Evolutionary conservation across 208 protist genomes (phyloP).

Genomic region (Borovskyia barvae): DNA sequence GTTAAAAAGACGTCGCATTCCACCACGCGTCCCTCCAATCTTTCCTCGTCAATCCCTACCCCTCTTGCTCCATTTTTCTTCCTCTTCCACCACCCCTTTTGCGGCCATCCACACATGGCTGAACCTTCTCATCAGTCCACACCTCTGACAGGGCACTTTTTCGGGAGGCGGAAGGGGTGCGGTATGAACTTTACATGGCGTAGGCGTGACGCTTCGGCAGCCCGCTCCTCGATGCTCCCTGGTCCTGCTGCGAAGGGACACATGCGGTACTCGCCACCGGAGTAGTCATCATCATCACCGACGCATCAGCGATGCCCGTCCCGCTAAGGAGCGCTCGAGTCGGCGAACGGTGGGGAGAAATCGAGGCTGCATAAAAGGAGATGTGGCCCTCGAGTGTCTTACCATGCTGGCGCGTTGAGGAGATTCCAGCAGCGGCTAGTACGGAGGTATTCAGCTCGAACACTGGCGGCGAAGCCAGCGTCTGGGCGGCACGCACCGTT

Average conservation of each 20-base stretch:
- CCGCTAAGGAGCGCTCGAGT: not conserved
- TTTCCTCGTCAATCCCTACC: too few relatives aligned
- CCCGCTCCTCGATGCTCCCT: not conserved
- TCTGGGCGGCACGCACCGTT: slow-evolving; percentile 42
- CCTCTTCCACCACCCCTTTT: too few relatives aligned
- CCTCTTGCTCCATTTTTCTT: too few relatives aligned
- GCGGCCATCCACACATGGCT: too few relatives aligned
- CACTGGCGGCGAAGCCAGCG: slow-evolving; percentile 20
- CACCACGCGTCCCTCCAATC: not conserved
- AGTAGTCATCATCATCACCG: not conserved
- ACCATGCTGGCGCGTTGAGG: slow-evolving; percentile 17
- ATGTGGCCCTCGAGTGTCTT: slow-evolving; percentile 46
- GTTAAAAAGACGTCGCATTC: not conserved
- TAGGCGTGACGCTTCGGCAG: slow-evolving; percentile 36
- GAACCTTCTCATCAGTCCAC: too few relatives aligned
- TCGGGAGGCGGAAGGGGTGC: too few relatives aligned
- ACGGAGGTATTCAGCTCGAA: slow-evolving; percentile 46
- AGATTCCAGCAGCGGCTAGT: slow-evolving; percentile 20
- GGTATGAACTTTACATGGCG: slow-evolving; percentile 9
- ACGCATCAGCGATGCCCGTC: not conserved
- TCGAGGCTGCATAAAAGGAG: slow-evolving; percentile 28
- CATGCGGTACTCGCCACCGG: not conserved
- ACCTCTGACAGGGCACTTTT: too few relatives aligned
- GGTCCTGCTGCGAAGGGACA: not conserved
- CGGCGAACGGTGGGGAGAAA: slow-evolving; percentile 3